Percentiles rank a stretch among this genome's conserved stretches.
These are phyloP conservation scores for Wolfiporia cocos DNA, from an alignment of 1,284 basidiomycete genomes.

Conservation along the genomic window DNA sequence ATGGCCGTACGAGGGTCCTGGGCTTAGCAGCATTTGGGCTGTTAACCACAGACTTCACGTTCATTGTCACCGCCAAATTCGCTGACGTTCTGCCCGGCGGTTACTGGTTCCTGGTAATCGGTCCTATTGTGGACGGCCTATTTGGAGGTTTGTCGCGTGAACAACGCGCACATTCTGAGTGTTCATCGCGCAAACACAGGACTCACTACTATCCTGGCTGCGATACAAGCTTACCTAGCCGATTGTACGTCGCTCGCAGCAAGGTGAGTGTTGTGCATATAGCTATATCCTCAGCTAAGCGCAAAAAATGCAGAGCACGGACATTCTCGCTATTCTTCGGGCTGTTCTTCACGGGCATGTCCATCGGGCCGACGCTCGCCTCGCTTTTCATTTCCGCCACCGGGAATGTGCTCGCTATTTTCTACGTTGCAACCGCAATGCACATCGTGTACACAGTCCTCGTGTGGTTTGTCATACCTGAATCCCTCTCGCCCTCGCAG, in stretches of 20 bases:
- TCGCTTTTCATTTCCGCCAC: conserved; percentile 57
- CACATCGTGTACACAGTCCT: conserved; percentile 48
- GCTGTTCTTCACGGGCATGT: conserved; percentile 59
- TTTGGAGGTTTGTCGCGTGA: conserved; percentile 56
- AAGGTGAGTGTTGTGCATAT: conserved; percentile 29
- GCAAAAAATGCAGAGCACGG: too few relatives aligned
- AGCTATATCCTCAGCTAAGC: conserved; percentile 20
- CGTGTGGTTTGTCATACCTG: conserved; percentile 63
- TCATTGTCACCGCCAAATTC: conserved; percentile 61
- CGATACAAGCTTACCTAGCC: conserved; percentile 56
- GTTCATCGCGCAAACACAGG: conserved; percentile 34
- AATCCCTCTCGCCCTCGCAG: conserved; percentile 54
- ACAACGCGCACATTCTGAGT: background rate
- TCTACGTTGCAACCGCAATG: conserved; percentile 53
- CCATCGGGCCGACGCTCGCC: conserved; percentile 70
- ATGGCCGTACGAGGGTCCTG: conserved; percentile 69
- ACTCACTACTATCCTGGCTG: conserved; percentile 40
- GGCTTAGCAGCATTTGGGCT: conserved; percentile 58
- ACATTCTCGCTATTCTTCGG: conserved; percentile 63
- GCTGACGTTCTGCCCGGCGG: conserved; percentile 65
- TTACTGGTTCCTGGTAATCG: conserved; percentile 78
- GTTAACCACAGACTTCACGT: conserved; percentile 58
- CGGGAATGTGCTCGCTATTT: conserved; percentile 56
- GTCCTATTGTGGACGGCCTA: conserved; percentile 68
- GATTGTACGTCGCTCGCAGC: conserved; percentile 46